Base-by-base conservation (phyloP, 495 filamentous ascomycete species). In the Talaromyces stipitatus region DNA sequence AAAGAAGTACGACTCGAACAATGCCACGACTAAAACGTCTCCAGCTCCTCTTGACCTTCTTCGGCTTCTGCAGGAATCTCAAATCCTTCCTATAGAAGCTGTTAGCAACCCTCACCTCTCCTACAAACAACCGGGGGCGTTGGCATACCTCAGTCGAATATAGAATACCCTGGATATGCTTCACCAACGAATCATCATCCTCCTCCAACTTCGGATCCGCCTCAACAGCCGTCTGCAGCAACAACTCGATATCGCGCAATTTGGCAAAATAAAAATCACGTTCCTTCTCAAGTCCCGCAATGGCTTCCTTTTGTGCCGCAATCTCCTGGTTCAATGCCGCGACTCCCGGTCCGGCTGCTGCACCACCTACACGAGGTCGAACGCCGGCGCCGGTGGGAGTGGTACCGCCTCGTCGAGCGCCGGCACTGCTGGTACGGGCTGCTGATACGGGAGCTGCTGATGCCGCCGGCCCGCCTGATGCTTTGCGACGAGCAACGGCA, bases 191-290 rank as follows among this genome's bases (percentile, higher is more conserved):
- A 47, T 92, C 88, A 60, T 96, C 92, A 23, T 92, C 87, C 81
- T 92, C 88, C 77, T 96, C 94, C 50, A 97, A 72, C 71, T 92
- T 85, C 4, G 92, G 91, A 60, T 96, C 85, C 38, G 85, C 85
- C 64, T 97, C 94, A 63, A 96, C 88, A 14, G 90, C 90, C 60
- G 85, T 84, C 77, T 98, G 94, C 54, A 98, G 78, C 67, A 98
- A 69, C 62, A 98, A 71, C 73, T 98, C 95, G 61, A 98, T 98
- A 66, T 98, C 94, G 53, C 94, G 84, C 57, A 98, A 75, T 75
- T 98, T 98, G 78, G 89, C 91, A 70, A 98, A 98, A 78, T 98
- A 98, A 72, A 98, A 98, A 71, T 98, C 94, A 52, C 94, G 78
- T 77, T 98, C 94, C 66, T 90, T 87, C 78, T 95, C 90, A 47